Percentiles rank a stretch among this genome's conserved stretches.
Conservation (phyloP, 768 basidiomycete species). For the Amyloporia xantha region DNA sequence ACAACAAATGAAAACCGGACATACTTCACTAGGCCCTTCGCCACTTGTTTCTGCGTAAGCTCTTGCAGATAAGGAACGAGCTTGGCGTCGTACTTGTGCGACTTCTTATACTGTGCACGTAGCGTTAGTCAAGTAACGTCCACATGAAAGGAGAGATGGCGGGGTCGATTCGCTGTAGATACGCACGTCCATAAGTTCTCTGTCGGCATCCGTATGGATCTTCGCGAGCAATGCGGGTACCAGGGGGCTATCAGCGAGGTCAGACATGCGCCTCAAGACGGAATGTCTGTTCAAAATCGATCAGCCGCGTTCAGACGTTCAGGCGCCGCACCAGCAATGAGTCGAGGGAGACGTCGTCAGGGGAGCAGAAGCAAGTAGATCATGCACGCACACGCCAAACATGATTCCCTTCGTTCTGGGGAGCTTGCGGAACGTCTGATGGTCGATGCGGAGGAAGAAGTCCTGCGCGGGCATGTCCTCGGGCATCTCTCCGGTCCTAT, state of each 20-base stretch:
- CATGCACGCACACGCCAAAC: constrained; percentile 24
- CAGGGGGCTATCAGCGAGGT: constrained; percentile 27
- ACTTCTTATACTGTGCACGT: constrained; percentile 18
- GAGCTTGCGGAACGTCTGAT: constrained; percentile 33
- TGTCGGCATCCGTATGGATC: constrained; percentile 23
- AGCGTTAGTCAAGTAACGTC: background rate
- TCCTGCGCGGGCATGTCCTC: constrained; percentile 24
- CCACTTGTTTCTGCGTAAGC: constrained; percentile 25
- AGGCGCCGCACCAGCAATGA: background rate
- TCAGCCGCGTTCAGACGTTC: background rate
- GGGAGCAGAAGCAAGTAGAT: too few species aligned
- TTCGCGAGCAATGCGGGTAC: constrained; percentile 27
- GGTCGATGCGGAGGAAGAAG: constrained; percentile 27
- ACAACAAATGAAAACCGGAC: too few species aligned
- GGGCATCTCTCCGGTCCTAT: constrained; percentile 4
- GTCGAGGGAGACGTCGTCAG: background rate
- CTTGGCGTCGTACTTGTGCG: constrained; percentile 21
- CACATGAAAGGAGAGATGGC: too few species aligned
- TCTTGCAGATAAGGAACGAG: constrained; percentile 27
- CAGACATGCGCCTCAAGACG: constrained; percentile 24
- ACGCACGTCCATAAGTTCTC: constrained; percentile 24
- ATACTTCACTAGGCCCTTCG: constrained; percentile 27
- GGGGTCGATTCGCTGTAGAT: too few species aligned
- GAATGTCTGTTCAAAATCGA: constrained; percentile 20
- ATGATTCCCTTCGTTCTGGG: constrained; percentile 26